Evolutionary conservation across 371 early-diverging fungal species (phyloP).

Genomic region (Dichotomocladium elegans): DNA sequence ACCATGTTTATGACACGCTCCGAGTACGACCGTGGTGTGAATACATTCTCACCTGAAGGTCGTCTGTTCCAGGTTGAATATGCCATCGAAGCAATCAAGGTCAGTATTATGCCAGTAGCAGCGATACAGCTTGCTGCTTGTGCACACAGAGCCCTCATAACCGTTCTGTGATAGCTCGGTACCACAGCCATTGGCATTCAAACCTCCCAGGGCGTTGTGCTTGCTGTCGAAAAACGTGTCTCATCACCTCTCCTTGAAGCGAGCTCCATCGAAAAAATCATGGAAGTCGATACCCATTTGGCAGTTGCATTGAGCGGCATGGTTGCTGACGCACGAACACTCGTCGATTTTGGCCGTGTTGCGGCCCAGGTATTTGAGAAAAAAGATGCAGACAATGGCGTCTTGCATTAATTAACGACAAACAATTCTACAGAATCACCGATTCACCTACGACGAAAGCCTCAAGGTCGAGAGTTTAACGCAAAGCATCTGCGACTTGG

Average conservation of each 20-base stretch:
- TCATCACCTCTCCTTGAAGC: conserved; percentile 91
- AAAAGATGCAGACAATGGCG: background rate
- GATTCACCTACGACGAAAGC: conserved; percentile 91
- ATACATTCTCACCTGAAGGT: conserved; percentile 98
- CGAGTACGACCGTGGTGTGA: conserved; percentile 98
- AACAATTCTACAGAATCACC: conserved; percentile 75
- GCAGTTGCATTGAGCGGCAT: conserved; percentile 98
- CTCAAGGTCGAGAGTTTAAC: conserved; percentile 96
- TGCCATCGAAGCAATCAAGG: conserved; percentile 99
- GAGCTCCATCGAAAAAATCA: conserved; percentile 93
- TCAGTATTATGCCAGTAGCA: too few relatives aligned
- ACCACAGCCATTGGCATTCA: conserved; percentile 97
- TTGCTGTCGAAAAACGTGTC: conserved; percentile 96
- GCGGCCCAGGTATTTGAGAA: conserved; percentile 80
- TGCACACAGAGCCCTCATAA: background rate
- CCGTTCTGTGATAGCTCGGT: conserved; percentile 68
- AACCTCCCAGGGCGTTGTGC: conserved; percentile 88
- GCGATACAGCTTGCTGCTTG: background rate
- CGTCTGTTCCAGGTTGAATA: conserved; percentile 99
- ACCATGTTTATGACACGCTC: conserved; percentile 76
- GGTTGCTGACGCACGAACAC: conserved; percentile 93
- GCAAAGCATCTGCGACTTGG: conserved; percentile 96
- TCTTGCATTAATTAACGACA: background rate
- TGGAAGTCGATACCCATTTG: conserved; percentile 92
- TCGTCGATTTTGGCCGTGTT: conserved; percentile 96